phyloP scores from a whole-genome alignment of 495 filamentous ascomycete species.

The Aspergillus saccharolyticus region DNA sequence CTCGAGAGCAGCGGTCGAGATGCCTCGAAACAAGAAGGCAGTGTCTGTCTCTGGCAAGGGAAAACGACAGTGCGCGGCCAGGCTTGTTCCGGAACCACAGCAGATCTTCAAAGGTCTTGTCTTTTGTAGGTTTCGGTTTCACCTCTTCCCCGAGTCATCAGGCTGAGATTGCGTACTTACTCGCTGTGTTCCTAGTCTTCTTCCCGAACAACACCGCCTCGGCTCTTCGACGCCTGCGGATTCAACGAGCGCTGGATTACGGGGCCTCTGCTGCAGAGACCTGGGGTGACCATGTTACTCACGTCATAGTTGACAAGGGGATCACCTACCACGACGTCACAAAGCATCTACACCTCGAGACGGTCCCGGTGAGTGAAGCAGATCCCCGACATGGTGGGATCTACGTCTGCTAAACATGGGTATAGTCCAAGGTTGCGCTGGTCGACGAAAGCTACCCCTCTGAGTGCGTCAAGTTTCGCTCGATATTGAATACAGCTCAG shows the following conservation, averaged over 20 bases:
- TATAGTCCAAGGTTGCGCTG: conserved; percentile 46
- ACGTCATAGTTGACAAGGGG: conserved; percentile 74
- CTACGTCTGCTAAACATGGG: conserved; percentile 23
- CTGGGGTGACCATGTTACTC: conserved; percentile 53
- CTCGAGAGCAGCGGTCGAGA: conserved; percentile 2
- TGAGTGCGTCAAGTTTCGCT: conserved; percentile 64
- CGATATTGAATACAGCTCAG: conserved; percentile 55
- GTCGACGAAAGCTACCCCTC: conserved; percentile 77
- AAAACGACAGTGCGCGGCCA: conserved; percentile 26
- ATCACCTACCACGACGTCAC: conserved; percentile 64
- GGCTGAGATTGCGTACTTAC: conserved; percentile 2
- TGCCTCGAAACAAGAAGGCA: not conserved
- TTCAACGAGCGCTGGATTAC: conserved; percentile 68
- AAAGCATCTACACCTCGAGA: conserved; percentile 47
- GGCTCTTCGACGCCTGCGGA: conserved; percentile 59
- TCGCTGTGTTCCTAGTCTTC: conserved; percentile 49
- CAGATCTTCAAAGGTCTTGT: conserved; percentile 60
- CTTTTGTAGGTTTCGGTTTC: conserved; percentile 49
- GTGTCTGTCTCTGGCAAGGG: conserved; percentile 12
- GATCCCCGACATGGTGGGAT: conserved; percentile 8
- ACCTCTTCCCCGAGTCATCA: not conserved
- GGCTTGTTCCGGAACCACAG: conserved; percentile 50
- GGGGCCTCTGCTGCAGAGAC: conserved; percentile 62
- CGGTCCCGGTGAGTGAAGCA: conserved; percentile 40
- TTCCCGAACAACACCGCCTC: conserved; percentile 74